Base-by-base conservation (phyloP, 1,284 basidiomycete genomes). In the Heterobasidion irregulare region DNA sequence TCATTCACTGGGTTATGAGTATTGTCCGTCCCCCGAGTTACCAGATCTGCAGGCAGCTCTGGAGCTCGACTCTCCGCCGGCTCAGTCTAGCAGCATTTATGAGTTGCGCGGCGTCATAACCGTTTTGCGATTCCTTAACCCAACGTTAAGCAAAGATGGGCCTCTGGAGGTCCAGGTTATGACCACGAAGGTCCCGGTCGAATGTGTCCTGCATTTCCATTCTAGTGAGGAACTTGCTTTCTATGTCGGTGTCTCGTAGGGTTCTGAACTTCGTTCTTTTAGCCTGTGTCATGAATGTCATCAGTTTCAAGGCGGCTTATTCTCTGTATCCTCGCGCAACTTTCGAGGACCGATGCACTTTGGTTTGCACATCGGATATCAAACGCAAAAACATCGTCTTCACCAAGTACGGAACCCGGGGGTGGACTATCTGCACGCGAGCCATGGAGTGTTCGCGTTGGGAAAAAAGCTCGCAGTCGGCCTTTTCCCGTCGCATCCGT, bases 281-380 rank as follows among this genome's bases (percentile, higher is more conserved):
- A 53, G 53, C 53, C 1, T 53, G 53, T 18, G 53, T 53, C 41
- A 53, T 53, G 53, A 53, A 53, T 33, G 32, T 53, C 18, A 53
- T 53, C 46, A 48, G 45, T 13, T 47, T 46, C 45, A 33, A 43
- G 8, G 19, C 33, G 2, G 53, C 53, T 15, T 53, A 53, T 43
- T 47, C 45, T 16, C 45, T 53, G 3, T 53, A 47, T 32, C 53
- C 53, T 35, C 35, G 18, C 32, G 32, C 43, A 7, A 53, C 53
- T 16, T 53, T 53, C 34, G 53, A 53, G 16, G n/a, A 19, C 12
- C 53, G 53, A 15, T 16, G 16, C 12, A 12, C 53, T 8, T 26
- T 47, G 12, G 9, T 48, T 15, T 36, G 44, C 45, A 35, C 34
- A 7, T 15, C 15, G 8, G 13, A 50, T 38, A n/a, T 18, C 8